Conservation (phyloP, 1,284 basidiomycete genomes). For the Phellopilus nigrolimitatus region DNA sequence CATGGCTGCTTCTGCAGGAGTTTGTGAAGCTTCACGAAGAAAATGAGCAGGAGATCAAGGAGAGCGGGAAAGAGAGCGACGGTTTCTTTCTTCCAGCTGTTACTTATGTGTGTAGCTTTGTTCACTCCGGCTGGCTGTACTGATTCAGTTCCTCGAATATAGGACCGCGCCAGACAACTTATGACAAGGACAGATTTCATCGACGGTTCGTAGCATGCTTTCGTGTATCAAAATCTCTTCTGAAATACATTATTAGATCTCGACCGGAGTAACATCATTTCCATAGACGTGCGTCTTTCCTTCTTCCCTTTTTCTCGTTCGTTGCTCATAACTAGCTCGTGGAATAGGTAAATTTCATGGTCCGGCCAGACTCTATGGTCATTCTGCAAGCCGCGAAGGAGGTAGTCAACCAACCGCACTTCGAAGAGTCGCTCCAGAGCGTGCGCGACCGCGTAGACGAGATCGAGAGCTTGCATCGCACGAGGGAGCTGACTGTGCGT, state of each 20-base stretch:
- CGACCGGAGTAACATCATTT: conserved; percentile 63
- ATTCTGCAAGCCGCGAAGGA: conserved; percentile 65
- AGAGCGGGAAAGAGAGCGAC: conserved; percentile 35
- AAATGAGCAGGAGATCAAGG: conserved; percentile 40
- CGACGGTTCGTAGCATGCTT: conserved; percentile 47
- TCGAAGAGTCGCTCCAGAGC: conserved; percentile 65
- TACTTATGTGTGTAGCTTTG: conserved; percentile 55
- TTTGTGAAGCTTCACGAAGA: conserved; percentile 58
- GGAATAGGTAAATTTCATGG: conserved; percentile 64
- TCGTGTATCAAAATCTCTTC: conserved; percentile 2
- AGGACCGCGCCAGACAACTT: conserved; percentile 56
- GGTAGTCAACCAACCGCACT: conserved; percentile 66
- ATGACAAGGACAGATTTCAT: conserved; percentile 84
- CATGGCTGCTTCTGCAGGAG: conserved; percentile 69
- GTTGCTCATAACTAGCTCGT: conserved; percentile 9
- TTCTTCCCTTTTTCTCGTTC: conserved; percentile 7
- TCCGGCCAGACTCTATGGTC: conserved; percentile 75
- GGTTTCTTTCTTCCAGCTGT: conserved; percentile 55
- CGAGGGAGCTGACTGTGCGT: conserved; percentile 65
- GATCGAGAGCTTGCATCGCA: conserved; percentile 67
- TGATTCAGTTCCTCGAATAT: conserved; percentile 35
- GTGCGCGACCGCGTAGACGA: conserved; percentile 72
- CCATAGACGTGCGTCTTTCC: conserved; percentile 65
- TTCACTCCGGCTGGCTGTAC: conserved; percentile 10
- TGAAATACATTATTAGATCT: conserved; percentile 41